Percentiles rank a stretch among this genome's conserved stretches.
phyloP scores from a whole-genome alignment of 805 yeast genomes.

The Metschnikowia similis region DNA sequence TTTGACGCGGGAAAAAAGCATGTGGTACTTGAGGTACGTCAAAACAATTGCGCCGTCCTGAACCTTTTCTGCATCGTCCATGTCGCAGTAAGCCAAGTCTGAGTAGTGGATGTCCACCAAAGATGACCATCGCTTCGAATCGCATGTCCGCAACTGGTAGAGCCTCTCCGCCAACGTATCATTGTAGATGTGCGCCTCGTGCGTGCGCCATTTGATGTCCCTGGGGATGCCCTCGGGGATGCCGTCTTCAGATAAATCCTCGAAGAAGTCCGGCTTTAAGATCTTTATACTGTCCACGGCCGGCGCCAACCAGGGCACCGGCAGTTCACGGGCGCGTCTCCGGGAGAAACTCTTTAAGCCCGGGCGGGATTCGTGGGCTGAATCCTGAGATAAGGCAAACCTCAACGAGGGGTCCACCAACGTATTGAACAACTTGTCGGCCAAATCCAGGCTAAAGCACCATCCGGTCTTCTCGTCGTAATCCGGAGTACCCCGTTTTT shows the following conservation, averaged over 20 bases:
- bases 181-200: slow-evolving; percentile 59
- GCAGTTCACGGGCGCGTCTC: slow-evolving; percentile 28
- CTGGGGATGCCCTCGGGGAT: slow-evolving; percentile 21
- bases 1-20: slow-evolving; percentile 60
- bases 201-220: slow-evolving; percentile 46
- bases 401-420: slow-evolving; percentile 64
- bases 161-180: slow-evolving; percentile 67
- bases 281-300: slow-evolving; percentile 38
- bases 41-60: slow-evolving; percentile 71
- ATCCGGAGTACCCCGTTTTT: too few relatives aligned
- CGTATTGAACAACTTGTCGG: slow-evolving; percentile 53
- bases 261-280: slow-evolving; percentile 33
- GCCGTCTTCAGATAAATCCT: slow-evolving; percentile 17
- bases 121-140: slow-evolving; percentile 58
- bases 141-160: slow-evolving; percentile 31
- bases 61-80: slow-evolving; percentile 51
- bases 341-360: slow-evolving; percentile 51
- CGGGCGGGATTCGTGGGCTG: slow-evolving; percentile 16
- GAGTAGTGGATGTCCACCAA: slow-evolving; percentile 56
- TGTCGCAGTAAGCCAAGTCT: slow-evolving; percentile 46
- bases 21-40: slow-evolving; percentile 70
- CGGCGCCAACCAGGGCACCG: slow-evolving; percentile 32
- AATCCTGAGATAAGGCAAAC: slow-evolving; percentile 46
- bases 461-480: slow-evolving; percentile 4
- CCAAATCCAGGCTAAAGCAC: slow-evolving; percentile 33